A percentile compares a stretch with the other conserved stretches of the same genome.
Evolutionary conservation across 2,329 filamentous ascomycete genomes (phyloP).

Genomic region (Ascochyta fabae): DNA sequence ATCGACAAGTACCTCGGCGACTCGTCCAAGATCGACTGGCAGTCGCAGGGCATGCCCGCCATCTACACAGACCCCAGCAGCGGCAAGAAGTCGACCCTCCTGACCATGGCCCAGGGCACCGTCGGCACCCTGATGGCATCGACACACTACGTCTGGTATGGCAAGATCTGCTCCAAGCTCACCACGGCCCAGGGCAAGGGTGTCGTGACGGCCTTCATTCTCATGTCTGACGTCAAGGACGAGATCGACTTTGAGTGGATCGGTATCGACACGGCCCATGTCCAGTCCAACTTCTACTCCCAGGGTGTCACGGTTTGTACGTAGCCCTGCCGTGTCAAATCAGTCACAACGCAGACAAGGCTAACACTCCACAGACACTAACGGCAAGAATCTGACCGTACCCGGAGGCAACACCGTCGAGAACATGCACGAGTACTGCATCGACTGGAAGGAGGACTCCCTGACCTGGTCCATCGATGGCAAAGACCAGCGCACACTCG

Average conservation of each 20-base stretch:
- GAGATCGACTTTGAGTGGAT: conserved; percentile 98
- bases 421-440: conserved; percentile 83
- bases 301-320: conserved; percentile 91
- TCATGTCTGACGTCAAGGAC: conserved; percentile 94
- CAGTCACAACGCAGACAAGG: background rate
- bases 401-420: conserved; percentile 71
- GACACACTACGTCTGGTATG: conserved; percentile 95
- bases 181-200: conserved; percentile 84
- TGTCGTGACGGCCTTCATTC: conserved; percentile 96
- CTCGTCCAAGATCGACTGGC: conserved; percentile 81
- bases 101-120: conserved; percentile 88
- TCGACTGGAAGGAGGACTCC: conserved; percentile 87
- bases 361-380: conserved; percentile 64
- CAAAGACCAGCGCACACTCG: conserved; percentile 73
- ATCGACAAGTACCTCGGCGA: conserved; percentile 89
- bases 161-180: conserved; percentile 83
- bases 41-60: conserved; percentile 78
- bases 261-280: conserved; percentile 75
- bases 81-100: conserved; percentile 60
- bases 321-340: conserved; percentile 43
- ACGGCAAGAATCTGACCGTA: conserved; percentile 73
- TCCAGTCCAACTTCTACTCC: conserved; percentile 97
- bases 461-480: conserved; percentile 91
- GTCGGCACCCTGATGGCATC: conserved; percentile 86
- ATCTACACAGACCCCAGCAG: conserved; percentile 61